These are phyloP conservation scores for Andrographis paniculata DNA, from an alignment of 305 asterid genomes.

Conservation along the genomic window DNA sequence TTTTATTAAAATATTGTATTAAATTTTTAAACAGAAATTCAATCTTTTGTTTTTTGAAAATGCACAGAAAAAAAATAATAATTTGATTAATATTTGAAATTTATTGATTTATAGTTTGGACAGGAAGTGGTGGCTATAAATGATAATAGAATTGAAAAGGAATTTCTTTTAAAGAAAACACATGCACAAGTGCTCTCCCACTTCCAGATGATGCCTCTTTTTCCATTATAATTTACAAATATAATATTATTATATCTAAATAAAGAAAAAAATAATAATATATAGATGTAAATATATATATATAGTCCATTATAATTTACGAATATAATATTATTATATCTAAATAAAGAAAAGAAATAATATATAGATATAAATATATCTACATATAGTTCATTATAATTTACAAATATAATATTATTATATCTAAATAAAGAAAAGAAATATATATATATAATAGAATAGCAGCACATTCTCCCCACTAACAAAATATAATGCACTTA, in stretches of 20 bases:
- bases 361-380: slow-evolving; percentile 13
- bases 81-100: no score
- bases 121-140: slow-evolving; percentile 13
- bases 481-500: slow-evolving; percentile 20
- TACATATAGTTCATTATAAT: background rate
- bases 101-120: slow-evolving; percentile 15
- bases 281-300: background rate
- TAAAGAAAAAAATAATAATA: background rate
- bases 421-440: background rate
- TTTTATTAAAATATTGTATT: no score
- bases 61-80: no score
- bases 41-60: no score
- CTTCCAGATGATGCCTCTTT: slow-evolving; percentile 2
- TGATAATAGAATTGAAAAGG: slow-evolving; percentile 16
- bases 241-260: background rate
- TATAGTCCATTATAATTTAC: background rate
- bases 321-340: background rate
- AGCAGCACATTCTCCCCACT: slow-evolving; percentile 46
- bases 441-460: slow-evolving; percentile 22
- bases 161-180: no score
- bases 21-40: no score
- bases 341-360: no score
- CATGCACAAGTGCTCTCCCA: slow-evolving; percentile 21
- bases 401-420: background rate
- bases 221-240: slow-evolving; percentile 1